Base-by-base conservation (phyloP, 2,329 filamentous ascomycete species). In the Arachnomyces sp. region DNA sequence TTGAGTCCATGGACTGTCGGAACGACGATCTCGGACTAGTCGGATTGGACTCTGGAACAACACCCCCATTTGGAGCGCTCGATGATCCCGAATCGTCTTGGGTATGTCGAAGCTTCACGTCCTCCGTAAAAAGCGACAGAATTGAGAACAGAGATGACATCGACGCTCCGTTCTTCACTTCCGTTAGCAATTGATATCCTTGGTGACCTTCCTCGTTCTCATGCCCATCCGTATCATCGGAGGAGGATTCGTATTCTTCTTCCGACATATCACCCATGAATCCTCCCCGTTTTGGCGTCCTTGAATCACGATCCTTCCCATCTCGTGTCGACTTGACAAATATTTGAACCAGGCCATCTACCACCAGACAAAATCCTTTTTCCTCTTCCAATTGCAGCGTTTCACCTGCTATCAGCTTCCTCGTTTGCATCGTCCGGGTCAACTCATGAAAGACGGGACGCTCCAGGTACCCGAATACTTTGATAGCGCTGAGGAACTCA, bases 71-170 rank as follows among this genome's bases (percentile, higher is more conserved):
- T 17, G 51, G 57, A 37, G 54, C 52, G 41, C 55, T 66, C 4
- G 66, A 61, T 28, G 57, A 48, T 40, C 54, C 60, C 3, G 61
- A 63, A 11, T 60, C 59, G n/a, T 82, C 79, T 32, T 74, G 72
- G 1, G 82, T 77, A 47, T 82, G 73, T 15, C 80, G 78, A 28
- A 98, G 69, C 49, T 85, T 84, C 39, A 98, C 80, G 54, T 95
- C 89, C 60, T 98, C 92, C 3, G 92, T 98, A 57, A 98, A 98
- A 0, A 98, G 71, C 2, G 90, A 94, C 65, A 98, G 79, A 50
- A 98, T 95, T 1, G 92, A 96, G 62, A 98, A 98, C 2, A 98
- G 67, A 0, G 92, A 98, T 4, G 92, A 98, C 90, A 98, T 95
- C 1, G 93, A 90, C 1, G 92, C 89, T 11, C 92, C 92, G 54